Base-by-base conservation (phyloP, 23 red algal species). In the Gracilaria gracilis region DNA sequence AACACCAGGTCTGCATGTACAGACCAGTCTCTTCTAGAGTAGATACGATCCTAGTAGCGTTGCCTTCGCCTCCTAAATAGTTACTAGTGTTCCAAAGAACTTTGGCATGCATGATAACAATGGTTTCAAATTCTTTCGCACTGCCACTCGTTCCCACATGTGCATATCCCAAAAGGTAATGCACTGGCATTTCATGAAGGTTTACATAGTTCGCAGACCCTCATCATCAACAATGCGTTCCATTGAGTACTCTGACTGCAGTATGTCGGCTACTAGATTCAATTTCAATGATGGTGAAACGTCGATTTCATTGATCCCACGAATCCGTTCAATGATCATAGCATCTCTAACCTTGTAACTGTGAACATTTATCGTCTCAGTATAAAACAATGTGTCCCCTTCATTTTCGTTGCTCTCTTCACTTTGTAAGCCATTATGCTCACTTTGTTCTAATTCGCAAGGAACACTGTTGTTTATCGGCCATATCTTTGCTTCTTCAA, bases 401-500 rank as follows among this genome's bases (percentile, higher is more conserved):
- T 55, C 51, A 2, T 55, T 15, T 55, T 55, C 51, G 1, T 55
- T 55, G 51, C 19, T 55, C 17, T 15, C 19, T 17, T 20, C 19
- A 55, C 16, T 55, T 20, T 20, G 51, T 15, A 1, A 55, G 1
- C 1, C 19, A 55, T 19, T 15, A 29, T 21, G 1, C 28, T 1
- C 17, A 55, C 19, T 20, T 55, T 20, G 51, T 19, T 15, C 51
- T 29, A 49, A 78, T 29, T 11, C 15, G 21, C 21, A 39, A 2
- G 4, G 4, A 49, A 78, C 12, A 38, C 12, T 47, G 5, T 28
- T 16, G 73, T 49, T 16, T 37, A 78, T 78, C 9, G 73, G 73
- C 73, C 73, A 78, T 39, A 78, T 50, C 25, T 25, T 28, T 13
- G 73, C 73, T 47, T 78, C 73, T 29, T 17, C 48, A 39, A 78